Percentiles rank a stretch among this genome's conserved stretches.
Conservation (phyloP, 257 asterid species). For the Forsythia suspensa region DNA sequence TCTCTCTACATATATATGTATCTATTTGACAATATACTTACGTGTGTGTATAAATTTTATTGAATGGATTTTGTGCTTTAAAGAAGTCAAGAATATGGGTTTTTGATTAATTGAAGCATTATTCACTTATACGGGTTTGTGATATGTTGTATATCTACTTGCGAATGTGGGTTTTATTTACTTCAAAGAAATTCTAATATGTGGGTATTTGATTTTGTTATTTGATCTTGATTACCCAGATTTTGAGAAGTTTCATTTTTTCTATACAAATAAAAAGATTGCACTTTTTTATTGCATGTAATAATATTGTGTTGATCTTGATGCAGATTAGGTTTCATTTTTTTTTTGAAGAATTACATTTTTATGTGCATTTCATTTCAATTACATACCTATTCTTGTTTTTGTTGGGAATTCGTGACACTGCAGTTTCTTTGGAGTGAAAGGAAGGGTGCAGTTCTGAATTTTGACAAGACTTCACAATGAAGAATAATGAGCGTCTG, state of each 20-base stretch:
- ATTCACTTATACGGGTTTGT: background rate
- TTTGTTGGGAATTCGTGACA: background rate
- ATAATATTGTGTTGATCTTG: background rate
- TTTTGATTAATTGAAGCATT: background rate
- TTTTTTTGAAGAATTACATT: too few relatives aligned
- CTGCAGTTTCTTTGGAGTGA: background rate
- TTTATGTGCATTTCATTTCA: too few relatives aligned
- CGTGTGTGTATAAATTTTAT: too few relatives aligned
- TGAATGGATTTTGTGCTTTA: too few relatives aligned
- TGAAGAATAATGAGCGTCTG: background rate
- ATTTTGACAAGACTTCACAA: background rate
- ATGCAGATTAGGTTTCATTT: background rate
- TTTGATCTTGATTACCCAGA: background rate
- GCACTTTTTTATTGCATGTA: background rate
- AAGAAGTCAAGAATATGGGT: background rate
- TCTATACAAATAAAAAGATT: background rate
- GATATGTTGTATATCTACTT: too few relatives aligned
- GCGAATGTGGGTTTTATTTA: background rate
- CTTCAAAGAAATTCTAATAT: background rate
- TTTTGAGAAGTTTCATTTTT: background rate
- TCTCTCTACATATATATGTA: too few relatives aligned
- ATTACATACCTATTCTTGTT: too few relatives aligned
- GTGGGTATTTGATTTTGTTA: background rate
- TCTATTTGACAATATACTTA: too few relatives aligned
- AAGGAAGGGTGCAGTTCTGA: background rate